phyloP scores from a whole-genome alignment of 2,329 filamentous ascomycete genomes.

The Aspergillus transmontanensis region DNA sequence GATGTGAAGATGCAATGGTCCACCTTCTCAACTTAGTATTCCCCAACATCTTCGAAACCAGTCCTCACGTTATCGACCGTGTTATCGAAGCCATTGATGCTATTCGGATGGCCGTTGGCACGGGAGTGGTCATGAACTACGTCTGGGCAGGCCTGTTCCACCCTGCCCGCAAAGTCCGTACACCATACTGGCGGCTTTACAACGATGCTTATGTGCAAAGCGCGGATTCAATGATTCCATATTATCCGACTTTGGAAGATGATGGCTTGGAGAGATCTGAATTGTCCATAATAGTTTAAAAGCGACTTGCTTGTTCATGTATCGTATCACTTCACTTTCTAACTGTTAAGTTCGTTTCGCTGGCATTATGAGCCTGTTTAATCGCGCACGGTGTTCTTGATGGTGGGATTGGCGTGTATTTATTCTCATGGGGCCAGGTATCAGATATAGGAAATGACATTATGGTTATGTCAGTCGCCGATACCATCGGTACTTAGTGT shows the following conservation, averaged over 20 bases:
- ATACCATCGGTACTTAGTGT: not conserved
- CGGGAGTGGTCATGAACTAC: conserved; percentile 94
- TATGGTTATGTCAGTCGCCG: conserved; percentile 1
- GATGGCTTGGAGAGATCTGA: conserved; percentile 78
- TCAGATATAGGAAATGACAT: conserved; percentile 16
- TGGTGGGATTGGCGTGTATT: conserved; percentile 16
- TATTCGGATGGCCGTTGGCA: conserved; percentile 88
- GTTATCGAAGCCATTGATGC: conserved; percentile 98
- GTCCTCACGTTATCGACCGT: conserved; percentile 95
- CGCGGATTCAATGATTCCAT: conserved; percentile 93
- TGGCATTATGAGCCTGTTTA: conserved; percentile 14
- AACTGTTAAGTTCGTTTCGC: conserved; percentile 1
- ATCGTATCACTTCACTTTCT: conserved; percentile 2
- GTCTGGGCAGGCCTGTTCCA: conserved; percentile 98
- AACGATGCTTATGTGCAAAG: conserved; percentile 95
- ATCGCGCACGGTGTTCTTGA: conserved; percentile 17
- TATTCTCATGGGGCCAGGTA: conserved; percentile 3
- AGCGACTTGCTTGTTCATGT: conserved; percentile 29
- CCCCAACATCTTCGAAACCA: conserved; percentile 97
- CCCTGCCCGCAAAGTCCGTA: conserved; percentile 89
- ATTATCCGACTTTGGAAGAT: conserved; percentile 85
- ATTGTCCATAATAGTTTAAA: conserved; percentile 75
- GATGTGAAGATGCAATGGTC: conserved; percentile 97
- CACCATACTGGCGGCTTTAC: conserved; percentile 94
- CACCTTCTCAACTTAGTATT: conserved; percentile 95